Conservation (phyloP, 2,329 filamentous ascomycete species). For the Anthostomella pinea region DNA sequence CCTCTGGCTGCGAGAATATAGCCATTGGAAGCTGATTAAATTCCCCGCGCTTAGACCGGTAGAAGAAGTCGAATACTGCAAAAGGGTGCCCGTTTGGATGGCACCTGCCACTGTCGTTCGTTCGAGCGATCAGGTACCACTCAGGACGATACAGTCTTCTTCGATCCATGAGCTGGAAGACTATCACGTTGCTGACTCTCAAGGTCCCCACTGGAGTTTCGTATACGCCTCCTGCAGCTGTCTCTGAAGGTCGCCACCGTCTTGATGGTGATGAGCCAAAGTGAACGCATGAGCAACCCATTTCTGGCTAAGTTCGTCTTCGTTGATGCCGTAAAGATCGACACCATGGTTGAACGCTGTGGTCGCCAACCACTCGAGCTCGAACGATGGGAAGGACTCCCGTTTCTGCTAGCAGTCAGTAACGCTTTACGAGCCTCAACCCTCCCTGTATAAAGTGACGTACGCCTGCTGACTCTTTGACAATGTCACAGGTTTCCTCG, state of each 20-base stretch:
- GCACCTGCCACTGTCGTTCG: too few relatives aligned
- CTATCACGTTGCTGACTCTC: too few relatives aligned
- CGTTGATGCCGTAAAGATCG: conserved; percentile 57
- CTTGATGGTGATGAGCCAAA: conserved; percentile 57
- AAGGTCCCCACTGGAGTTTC: conserved; percentile 38
- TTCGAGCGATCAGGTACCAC: too few relatives aligned
- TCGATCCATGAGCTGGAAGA: too few relatives aligned
- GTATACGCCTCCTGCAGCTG: conserved; percentile 44
- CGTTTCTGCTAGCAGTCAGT: conserved; percentile 31
- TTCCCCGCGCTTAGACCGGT: too few relatives aligned
- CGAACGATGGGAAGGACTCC: conserved; percentile 58
- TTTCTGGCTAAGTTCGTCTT: conserved; percentile 51
- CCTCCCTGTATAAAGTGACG: conserved; percentile 10
- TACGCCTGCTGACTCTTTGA: conserved; percentile 49
- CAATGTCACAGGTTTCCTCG: conserved; percentile 58
- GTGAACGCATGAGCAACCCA: conserved; percentile 65
- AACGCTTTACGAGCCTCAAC: neutral
- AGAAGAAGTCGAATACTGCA: too few relatives aligned
- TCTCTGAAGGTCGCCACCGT: conserved; percentile 46
- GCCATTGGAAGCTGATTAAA: too few relatives aligned
- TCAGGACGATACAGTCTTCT: too few relatives aligned
- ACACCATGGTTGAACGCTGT: conserved; percentile 68
- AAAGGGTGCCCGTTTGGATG: too few relatives aligned
- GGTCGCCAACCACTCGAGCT: conserved; percentile 74
- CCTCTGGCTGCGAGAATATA: too few relatives aligned